Evolutionary conservation across 2,329 filamentous ascomycete species (phyloP), one percentile per base, ranked within the genome.

Genomic region (Botryosphaeria dothidea): DNA sequence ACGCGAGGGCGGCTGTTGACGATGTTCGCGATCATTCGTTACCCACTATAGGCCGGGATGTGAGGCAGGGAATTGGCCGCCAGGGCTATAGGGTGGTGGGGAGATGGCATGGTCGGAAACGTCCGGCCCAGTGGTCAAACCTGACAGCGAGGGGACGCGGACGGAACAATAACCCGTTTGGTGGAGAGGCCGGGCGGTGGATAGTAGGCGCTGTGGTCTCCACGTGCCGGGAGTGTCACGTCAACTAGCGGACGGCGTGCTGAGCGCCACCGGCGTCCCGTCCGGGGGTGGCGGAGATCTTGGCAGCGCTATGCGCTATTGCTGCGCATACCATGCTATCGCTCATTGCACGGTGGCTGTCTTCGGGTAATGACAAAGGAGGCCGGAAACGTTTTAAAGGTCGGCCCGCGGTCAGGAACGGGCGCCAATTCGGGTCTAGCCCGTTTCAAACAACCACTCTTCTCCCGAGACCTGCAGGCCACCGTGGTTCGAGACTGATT

Each of bases 21-120:
- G 56, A 23, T 46, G 56, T 17, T 48, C 23, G 38, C 38, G 11
- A 46, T 45, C 38, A 46, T 31, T 36, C n/a, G 13, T 11, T 56
- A n/a, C 38, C 56, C 56, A 60, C 56, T 60, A 60, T 60, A 60
- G 56, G 38, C 56, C 27, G 41, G 56, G 56, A 60, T 60, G 41
- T 3, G 56, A 23, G 25, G 38, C 38, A 46, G 25, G 41, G 56
- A 60, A n/a, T 6, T n/a, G 11, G 17, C 9, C 6, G 49, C 49
- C 5, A 36, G 49, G 27, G 49, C 49, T 9, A 13, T 29, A 57
- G 36, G 52, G 29, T 9, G 52, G 31, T 43, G 52, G 34, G 34
- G 27, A 60, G 41, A 17, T 13, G 15, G 41, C 56, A 9, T 17
- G 56, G 56, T 58, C 56, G 56, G 56, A 23, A 60, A 60, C 38